Evolutionary conservation across 345 rosid species (phyloP).

Genomic region (Excoecaria cochinchinensis): DNA sequence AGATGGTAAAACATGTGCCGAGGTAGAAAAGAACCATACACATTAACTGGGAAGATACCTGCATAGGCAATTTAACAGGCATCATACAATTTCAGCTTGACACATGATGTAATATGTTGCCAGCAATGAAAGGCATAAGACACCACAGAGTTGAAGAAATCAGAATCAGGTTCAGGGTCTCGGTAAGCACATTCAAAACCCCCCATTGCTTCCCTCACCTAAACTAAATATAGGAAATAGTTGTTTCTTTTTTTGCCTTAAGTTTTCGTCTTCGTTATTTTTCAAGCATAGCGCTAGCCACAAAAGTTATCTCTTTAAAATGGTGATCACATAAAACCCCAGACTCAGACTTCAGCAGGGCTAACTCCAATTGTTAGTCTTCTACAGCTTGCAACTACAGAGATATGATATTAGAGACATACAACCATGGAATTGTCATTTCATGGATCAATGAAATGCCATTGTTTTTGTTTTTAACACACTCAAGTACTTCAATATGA

Average conservation of each 20-base stretch:
- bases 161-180: too few species aligned
- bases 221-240: not conserved
- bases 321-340: not conserved
- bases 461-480: not conserved
- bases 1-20: constrained; percentile 77
- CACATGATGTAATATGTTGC: not conserved
- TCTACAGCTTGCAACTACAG: not conserved
- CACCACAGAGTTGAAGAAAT: too few species aligned
- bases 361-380: not conserved
- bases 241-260: not conserved
- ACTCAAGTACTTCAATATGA: not conserved
- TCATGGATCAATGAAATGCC: not conserved
- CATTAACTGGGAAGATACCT: constrained; percentile 78
- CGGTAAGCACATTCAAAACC: too few species aligned
- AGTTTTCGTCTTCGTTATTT: not conserved
- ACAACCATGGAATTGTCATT: not conserved
- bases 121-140: not conserved
- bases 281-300: not conserved
- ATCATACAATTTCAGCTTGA: not conserved
- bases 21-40: constrained; percentile 80
- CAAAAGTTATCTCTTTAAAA: not conserved
- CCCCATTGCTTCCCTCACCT: not conserved
- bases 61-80: constrained; percentile 16
- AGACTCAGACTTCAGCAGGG: not conserved
- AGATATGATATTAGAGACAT: not conserved